A percentile compares a stretch with the other conserved stretches of the same genome.
These are phyloP conservation scores for Hymenoscyphus fructigenus DNA, from an alignment of 2,329 filamentous ascomycete species.

Conservation along the genomic window DNA sequence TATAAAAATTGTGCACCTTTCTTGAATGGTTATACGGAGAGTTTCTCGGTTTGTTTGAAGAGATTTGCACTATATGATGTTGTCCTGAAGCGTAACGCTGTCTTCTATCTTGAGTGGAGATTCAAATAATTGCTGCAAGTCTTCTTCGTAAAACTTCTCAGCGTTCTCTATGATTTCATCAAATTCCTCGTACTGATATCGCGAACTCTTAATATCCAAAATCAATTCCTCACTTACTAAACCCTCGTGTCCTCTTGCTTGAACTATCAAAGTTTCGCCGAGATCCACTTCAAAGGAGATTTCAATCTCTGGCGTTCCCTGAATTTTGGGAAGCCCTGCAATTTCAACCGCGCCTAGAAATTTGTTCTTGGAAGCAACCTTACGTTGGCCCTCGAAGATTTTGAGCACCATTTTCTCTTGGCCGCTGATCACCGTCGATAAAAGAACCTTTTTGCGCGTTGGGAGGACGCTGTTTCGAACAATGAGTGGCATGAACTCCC, in stretches of 20 bases:
- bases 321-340: constrained; percentile 52
- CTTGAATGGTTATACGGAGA: too few species aligned
- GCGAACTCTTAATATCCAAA: neutral
- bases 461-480: constrained; percentile 14
- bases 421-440: constrained; percentile 56
- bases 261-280: constrained; percentile 23
- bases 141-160: constrained; percentile 1
- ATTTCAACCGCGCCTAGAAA: constrained; percentile 68
- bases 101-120: neutral
- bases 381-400: constrained; percentile 67
- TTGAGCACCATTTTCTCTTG: constrained; percentile 64
- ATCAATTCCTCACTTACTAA: neutral
- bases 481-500: constrained; percentile 13
- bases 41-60: too few species aligned
- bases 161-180: constrained; percentile 1
- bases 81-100: neutral
- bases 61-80: too few species aligned
- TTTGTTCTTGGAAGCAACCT: constrained; percentile 70
- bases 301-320: constrained; percentile 22
- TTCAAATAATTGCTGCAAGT: neutral
- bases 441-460: constrained; percentile 31
- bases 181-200: neutral
- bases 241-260: neutral
- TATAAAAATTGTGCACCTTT: too few species aligned
- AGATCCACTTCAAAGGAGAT: constrained; percentile 18